Percentiles rank a stretch among this genome's conserved stretches.
phyloP scores from a whole-genome alignment of 2,329 filamentous ascomycete genomes.

The Helotiales sp. region DNA sequence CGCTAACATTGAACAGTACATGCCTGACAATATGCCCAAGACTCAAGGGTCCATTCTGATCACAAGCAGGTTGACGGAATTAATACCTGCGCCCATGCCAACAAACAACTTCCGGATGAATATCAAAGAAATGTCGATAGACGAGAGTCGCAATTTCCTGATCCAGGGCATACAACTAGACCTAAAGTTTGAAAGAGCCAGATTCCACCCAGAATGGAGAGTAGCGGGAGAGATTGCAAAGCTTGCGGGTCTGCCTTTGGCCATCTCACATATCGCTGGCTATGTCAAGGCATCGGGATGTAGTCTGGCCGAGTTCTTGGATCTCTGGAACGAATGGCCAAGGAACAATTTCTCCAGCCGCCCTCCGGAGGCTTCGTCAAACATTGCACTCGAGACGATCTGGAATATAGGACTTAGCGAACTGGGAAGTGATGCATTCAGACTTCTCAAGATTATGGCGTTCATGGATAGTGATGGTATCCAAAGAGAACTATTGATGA shows the following conservation, averaged over 20 bases:
- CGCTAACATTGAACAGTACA: conserved; percentile 1
- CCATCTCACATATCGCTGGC: conserved; percentile 19
- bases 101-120: conserved; percentile 19
- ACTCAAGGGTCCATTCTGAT: conserved; percentile 19
- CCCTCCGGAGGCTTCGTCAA: conserved; percentile 2
- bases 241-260: conserved; percentile 18
- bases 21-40: conserved; percentile 20
- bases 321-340: conserved; percentile 23
- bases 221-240: conserved; percentile 21
- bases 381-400: conserved; percentile 14
- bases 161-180: conserved; percentile 14
- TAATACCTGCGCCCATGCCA: conserved; percentile 14
- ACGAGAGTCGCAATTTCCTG: conserved; percentile 16
- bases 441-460: conserved; percentile 21
- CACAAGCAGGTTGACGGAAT: conserved; percentile 14
- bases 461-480: conserved; percentile 23
- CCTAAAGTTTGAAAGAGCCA: conserved; percentile 11
- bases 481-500: conserved; percentile 18
- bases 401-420: conserved; percentile 20
- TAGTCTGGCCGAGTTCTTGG: conserved; percentile 18
- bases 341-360: conserved; percentile 4
- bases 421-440: conserved; percentile 16
- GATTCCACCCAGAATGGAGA: conserved; percentile 18
- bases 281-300: conserved; percentile 22
- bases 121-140: conserved; percentile 11